A percentile compares a stretch with the other conserved stretches of the same genome.
phyloP scores from a whole-genome alignment of 176 grass and related monocot species.

The Elaeis guineensis region DNA sequence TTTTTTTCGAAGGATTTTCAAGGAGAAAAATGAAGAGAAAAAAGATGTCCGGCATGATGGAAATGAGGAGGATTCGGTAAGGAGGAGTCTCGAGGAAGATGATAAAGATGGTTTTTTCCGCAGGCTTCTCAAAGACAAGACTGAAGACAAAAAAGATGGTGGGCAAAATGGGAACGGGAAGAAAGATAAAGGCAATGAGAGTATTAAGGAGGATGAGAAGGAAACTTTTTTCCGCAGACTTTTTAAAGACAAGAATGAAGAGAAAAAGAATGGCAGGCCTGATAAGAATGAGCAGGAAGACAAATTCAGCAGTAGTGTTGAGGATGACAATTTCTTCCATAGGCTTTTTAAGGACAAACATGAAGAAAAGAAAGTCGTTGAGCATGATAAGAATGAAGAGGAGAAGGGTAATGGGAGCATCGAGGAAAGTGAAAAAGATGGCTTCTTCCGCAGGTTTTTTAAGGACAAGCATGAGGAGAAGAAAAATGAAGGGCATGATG shows the following conservation, averaged over 20 bases:
- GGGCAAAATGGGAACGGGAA: slow-evolving; percentile 27
- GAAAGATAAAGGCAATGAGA: slow-evolving; percentile 23
- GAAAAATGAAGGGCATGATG: slow-evolving; percentile 39
- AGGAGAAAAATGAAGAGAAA: slow-evolving; percentile 87
- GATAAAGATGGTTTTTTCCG: slow-evolving; percentile 82
- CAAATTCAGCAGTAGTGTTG: slow-evolving; percentile 31
- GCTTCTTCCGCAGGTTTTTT: slow-evolving; percentile 84
- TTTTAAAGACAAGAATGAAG: slow-evolving; percentile 86
- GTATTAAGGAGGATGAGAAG: slow-evolving; percentile 50
- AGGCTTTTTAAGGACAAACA: slow-evolving; percentile 97
- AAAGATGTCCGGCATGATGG: slow-evolving; percentile 37
- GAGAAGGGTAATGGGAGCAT: slow-evolving; percentile 38
- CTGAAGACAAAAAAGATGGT: slow-evolving; percentile 49
- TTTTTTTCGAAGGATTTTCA: slow-evolving; percentile 84
- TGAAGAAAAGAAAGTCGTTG: slow-evolving; percentile 65
- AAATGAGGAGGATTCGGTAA: slow-evolving; percentile 43
- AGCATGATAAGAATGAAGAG: slow-evolving; percentile 50
- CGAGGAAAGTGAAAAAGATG: slow-evolving; percentile 85
- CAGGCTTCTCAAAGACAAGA: slow-evolving; percentile 72
- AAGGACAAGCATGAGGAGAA: slow-evolving; percentile 85
- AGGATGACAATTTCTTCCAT: slow-evolving; percentile 73
- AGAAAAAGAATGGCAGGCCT: slow-evolving; percentile 54
- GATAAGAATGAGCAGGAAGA: slow-evolving; percentile 44
- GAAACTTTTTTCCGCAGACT: slow-evolving; percentile 57
- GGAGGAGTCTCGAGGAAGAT: slow-evolving; percentile 57